Evolutionary conservation across 2,329 filamentous ascomycete genomes (phyloP), one percentile per base, ranked within the genome.

Genomic region (Microcyclospora pomicola): DNA sequence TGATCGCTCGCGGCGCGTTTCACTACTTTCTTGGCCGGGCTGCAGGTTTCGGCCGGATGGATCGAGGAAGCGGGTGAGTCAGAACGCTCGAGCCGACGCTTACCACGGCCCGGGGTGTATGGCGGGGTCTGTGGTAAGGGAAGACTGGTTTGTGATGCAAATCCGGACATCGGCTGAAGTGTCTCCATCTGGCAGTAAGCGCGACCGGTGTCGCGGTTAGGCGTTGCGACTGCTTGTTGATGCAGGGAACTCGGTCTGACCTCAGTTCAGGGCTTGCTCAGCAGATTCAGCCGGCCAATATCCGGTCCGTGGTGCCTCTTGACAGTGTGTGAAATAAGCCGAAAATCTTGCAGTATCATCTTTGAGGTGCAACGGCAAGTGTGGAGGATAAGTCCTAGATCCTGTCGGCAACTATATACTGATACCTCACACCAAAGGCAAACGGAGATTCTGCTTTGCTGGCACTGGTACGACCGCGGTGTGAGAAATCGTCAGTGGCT

Each of bases 1-100:
- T 31, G 12, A 9, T 31, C 30, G 14, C 14, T 31, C 6, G 45
- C 34, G 12, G 36, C 39, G 31, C 44, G 44, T 39, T 51, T 49
- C 11, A 47, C 40, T 5, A 45, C 42, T 40, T 54, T 53, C 39
- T 49, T 55, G 9, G 51, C 48, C 5, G 51, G 51, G 35, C 52
- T 51, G 49, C 51, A 40, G 41, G 56, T 48, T 49, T 62, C 37
- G 57, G 61, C 37, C 41, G 51, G 43, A 48, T 64, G 39, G 51
- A 65, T 33, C 50, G 60, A 44, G 49, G 58, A 46, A 51, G 63
- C 38, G 47, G 61, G 42, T 34, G 49, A 51, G 39, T 50, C 46
- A 33, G 49, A 45, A 36, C 49, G 48, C 27, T 49, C 46, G 19
- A 51, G 42, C 15, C 30, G 42, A n/a, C 41, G 43, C 41, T 46